Base-by-base conservation (phyloP, 768 basidiomycete genomes). In the Leucocoprinus birnbaumii region DNA sequence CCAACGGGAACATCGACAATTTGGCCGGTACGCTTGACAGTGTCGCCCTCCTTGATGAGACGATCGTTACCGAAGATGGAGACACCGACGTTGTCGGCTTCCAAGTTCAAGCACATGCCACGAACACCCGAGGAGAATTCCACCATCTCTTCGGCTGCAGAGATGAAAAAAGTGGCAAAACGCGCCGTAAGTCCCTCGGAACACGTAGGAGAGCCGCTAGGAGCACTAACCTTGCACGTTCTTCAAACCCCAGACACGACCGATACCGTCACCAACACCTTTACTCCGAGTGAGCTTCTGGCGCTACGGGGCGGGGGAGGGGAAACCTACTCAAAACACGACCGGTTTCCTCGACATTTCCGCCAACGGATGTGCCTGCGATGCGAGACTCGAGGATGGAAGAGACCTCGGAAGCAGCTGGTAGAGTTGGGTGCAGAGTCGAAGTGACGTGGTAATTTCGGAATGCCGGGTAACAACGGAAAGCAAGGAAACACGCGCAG, bases 51-150 rank as follows among this genome's bases (percentile, higher is more conserved):
- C 85, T 95, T 95, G 86, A 98, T 98, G 80, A 89, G 85, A 83
- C 91, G 91, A 76, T 93, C 91, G 70, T 89, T 90, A 84, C 89
- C 90, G 83, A 99, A 99, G 80, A 98, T 95, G 80, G 97, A 94
- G 69, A 99, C 94, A 93, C 97, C 97, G 82, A 98, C 96, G 68
- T 98, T 98, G 87, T 98, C 97, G 77, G 96, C 94, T 79, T 99
- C 97, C 86, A 99, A 89, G 90, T 99, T 99, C 76, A 99, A 77
- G 76, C 95, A 98, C 97, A 99, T 99, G 83, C 97, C 97, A 72
- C 97, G 95, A 67, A 99, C 87, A 76, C 97, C 97, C 49, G 97
- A 98, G 48, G 96, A 93, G 85, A 99, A 99, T 84, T 99, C 97
- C 84, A 99, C 97, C 97, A 99, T 99, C 86, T 99, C 97, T 79